A percentile compares a stretch with the other conserved stretches of the same genome.
Conservation (phyloP, 495 filamentous ascomycete genomes). For the Annulohypoxylon moriforme region DNA sequence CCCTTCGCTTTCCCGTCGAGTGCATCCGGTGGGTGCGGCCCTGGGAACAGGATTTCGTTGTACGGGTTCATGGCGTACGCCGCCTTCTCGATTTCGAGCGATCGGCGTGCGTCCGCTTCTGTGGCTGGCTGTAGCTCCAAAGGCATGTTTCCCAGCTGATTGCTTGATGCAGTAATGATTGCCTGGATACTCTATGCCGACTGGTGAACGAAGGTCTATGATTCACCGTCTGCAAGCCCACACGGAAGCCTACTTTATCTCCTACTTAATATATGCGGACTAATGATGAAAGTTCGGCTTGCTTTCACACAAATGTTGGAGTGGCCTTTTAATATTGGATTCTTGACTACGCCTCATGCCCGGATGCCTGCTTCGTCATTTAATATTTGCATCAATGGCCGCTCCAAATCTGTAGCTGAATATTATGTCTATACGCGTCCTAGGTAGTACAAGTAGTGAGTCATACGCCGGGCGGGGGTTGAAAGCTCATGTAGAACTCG, state of each 20-base stretch:
- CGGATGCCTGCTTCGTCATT: background rate
- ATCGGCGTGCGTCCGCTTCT: constrained; percentile 44
- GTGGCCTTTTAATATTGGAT: background rate
- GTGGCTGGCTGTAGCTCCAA: constrained; percentile 47
- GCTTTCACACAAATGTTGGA: background rate
- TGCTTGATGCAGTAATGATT: background rate
- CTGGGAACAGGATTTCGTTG: constrained; percentile 49
- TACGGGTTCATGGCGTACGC: constrained; percentile 51
- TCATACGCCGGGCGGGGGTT: background rate
- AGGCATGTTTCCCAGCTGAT: constrained; percentile 41
- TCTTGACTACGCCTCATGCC: background rate
- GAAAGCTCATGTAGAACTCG: background rate
- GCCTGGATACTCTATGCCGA: background rate
- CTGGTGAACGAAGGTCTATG: background rate
- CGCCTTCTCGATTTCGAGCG: constrained; percentile 46
- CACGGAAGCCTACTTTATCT: background rate
- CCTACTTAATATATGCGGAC: background rate
- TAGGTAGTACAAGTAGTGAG: background rate
- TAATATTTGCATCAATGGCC: background rate
- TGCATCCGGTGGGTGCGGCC: constrained; percentile 45
- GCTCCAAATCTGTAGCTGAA: background rate
- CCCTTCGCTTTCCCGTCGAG: constrained; percentile 38
- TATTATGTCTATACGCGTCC: background rate
- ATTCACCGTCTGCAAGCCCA: background rate
- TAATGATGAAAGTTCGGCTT: background rate